A percentile compares a stretch with the other conserved stretches of the same genome.
phyloP scores from a whole-genome alignment of 495 filamentous ascomycete species.

The Aspergillus coremiiformis region DNA sequence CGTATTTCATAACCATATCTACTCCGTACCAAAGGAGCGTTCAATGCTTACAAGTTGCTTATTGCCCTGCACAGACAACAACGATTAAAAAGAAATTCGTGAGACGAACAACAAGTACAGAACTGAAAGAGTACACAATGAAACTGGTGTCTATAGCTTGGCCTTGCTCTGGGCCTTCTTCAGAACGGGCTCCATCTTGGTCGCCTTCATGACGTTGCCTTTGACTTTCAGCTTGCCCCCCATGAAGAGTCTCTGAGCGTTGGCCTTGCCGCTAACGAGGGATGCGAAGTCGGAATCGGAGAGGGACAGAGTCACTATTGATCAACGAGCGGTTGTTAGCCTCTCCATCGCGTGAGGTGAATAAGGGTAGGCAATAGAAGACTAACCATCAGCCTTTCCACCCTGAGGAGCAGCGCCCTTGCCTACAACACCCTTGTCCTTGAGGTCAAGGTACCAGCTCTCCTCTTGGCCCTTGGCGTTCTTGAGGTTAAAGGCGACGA shows the following conservation, averaged over 20 bases:
- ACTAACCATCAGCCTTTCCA: slow-evolving; percentile 73
- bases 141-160: slow-evolving; percentile 54
- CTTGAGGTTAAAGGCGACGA: slow-evolving; percentile 90
- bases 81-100: not conserved
- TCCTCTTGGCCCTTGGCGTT: slow-evolving; percentile 70
- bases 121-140: slow-evolving; percentile 2
- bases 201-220: slow-evolving; percentile 98
- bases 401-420: slow-evolving; percentile 60
- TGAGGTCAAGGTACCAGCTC: slow-evolving; percentile 93
- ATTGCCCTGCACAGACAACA: not conserved
- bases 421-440: slow-evolving; percentile 75
- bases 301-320: slow-evolving; percentile 72
- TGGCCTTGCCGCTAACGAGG: slow-evolving; percentile 80
- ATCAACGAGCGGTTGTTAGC: slow-evolving; percentile 6
- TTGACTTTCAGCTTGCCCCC: slow-evolving; percentile 94
- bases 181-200: slow-evolving; percentile 89
- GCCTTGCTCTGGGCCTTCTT: slow-evolving; percentile 83
- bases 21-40: too few species aligned
- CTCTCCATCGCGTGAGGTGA: not conserved
- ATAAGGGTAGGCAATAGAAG: not conserved
- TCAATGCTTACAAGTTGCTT: not conserved
- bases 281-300: slow-evolving; percentile 79
- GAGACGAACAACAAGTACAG: slow-evolving; percentile 2
- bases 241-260: slow-evolving; percentile 96
- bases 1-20: too few species aligned